Conservation (phyloP, 2,329 filamentous ascomycete species). For the Colletotrichum sp. region DNA sequence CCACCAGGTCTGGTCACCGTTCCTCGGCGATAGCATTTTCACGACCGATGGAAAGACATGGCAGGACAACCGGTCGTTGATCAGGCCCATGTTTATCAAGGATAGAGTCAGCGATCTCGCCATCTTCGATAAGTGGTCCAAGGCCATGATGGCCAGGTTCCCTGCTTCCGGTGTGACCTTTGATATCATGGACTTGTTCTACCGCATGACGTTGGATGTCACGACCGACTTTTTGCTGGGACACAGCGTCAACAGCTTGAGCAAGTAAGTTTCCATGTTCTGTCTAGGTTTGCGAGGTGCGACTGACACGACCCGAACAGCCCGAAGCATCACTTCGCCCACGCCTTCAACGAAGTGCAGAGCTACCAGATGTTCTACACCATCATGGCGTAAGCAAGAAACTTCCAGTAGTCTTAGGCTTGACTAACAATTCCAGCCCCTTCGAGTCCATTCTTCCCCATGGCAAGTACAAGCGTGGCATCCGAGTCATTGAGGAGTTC, state of each 20-base stretch:
- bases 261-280: constrained; percentile 32
- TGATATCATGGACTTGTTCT: constrained; percentile 68
- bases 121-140: constrained; percentile 65
- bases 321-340: constrained; percentile 65
- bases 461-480: constrained; percentile 62
- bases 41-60: constrained; percentile 56
- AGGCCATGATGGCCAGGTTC: constrained; percentile 62
- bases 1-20: constrained; percentile 45
- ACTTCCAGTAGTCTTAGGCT: background rate
- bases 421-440: constrained; percentile 47
- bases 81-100: constrained; percentile 58
- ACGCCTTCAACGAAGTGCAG: constrained; percentile 74
- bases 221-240: constrained; percentile 74
- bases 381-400: constrained; percentile 39
- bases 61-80: constrained; percentile 57
- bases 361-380: constrained; percentile 68
- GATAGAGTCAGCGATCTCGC: constrained; percentile 53
- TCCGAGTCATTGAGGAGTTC: constrained; percentile 71
- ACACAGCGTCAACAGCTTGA: constrained; percentile 53
- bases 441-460: constrained; percentile 64
- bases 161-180: constrained; percentile 58
- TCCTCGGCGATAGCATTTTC: constrained; percentile 63
- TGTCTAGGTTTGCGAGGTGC: background rate
- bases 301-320: constrained; percentile 33
- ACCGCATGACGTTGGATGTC: constrained; percentile 69